These are phyloP conservation scores for Saxispiralis lemnorum DNA, from an alignment of 495 filamentous ascomycete species.

Conservation along the genomic window DNA sequence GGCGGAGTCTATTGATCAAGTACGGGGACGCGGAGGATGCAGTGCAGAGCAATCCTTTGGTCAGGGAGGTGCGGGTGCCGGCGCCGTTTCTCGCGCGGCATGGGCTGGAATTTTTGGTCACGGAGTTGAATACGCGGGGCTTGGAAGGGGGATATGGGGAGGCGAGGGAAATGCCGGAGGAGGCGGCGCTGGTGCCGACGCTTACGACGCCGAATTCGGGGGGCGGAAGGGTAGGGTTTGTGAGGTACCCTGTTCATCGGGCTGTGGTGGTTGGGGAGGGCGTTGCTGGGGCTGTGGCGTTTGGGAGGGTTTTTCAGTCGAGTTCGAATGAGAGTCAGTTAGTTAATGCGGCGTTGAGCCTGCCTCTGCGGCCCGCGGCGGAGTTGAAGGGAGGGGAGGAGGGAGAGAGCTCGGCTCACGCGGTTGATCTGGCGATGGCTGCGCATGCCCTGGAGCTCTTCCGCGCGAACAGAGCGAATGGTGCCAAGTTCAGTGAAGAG, in stretches of 20 bases:
- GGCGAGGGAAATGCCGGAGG: conserved; percentile 24
- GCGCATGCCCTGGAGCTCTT: conserved; percentile 35
- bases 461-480: conserved; percentile 33
- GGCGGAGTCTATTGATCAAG: conserved; percentile 38
- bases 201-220: conserved; percentile 48
- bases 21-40: conserved; percentile 32
- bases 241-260: conserved; percentile 75
- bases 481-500: conserved; percentile 12
- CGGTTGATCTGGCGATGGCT: conserved; percentile 39
- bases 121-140: conserved; percentile 27
- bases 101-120: conserved; percentile 65
- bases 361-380: conserved; percentile 21
- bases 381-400: background rate
- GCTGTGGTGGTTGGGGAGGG: conserved; percentile 59
- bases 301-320: conserved; percentile 23
- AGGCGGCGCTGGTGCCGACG: conserved; percentile 53
- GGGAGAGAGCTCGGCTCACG: conserved; percentile 2
- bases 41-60: conserved; percentile 29
- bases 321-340: conserved; percentile 19
- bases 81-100: conserved; percentile 48
- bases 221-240: conserved; percentile 39
- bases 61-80: conserved; percentile 43
- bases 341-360: conserved; percentile 39
- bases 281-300: conserved; percentile 34
- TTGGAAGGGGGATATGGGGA: conserved; percentile 14